Conservation (phyloP, 1,284 basidiomycete genomes). For the Agroathelia rolfsii region DNA sequence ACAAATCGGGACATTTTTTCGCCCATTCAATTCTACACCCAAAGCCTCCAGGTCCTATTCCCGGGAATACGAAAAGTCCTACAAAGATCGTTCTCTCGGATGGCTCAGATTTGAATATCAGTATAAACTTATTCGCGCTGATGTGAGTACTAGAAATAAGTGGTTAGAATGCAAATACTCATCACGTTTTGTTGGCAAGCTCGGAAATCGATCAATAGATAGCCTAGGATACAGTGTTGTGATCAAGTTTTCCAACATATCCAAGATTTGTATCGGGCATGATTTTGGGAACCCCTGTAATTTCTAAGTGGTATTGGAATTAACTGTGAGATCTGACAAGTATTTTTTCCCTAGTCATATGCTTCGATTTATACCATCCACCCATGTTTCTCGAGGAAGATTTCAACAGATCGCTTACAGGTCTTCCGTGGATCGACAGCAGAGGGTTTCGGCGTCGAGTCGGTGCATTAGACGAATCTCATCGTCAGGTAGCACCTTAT, state of each 20-base stretch:
- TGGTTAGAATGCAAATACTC: too few relatives aligned
- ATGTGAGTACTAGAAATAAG: slow-evolving; percentile 34
- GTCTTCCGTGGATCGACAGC: slow-evolving; percentile 25
- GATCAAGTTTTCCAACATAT: slow-evolving; percentile 47
- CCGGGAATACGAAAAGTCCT: slow-evolving; percentile 47
- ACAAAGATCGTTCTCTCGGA: slow-evolving; percentile 32
- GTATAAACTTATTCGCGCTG: slow-evolving; percentile 51
- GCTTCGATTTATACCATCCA: slow-evolving; percentile 53
- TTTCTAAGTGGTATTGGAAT: slow-evolving; percentile 14
- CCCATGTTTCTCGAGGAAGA: slow-evolving; percentile 50
- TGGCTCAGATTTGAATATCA: slow-evolving; percentile 54
- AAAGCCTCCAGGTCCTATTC: slow-evolving; percentile 45
- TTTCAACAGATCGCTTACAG: slow-evolving; percentile 41
- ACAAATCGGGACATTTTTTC: slow-evolving; percentile 25
- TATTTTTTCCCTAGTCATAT: slow-evolving; percentile 35
- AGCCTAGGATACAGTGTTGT: slow-evolving; percentile 38
- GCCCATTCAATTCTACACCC: slow-evolving; percentile 19
- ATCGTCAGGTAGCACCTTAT: slow-evolving; percentile 48
- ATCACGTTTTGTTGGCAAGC: slow-evolving; percentile 26
- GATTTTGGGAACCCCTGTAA: slow-evolving; percentile 36
- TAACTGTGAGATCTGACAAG: slow-evolving; percentile 12
- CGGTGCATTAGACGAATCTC: slow-evolving; percentile 41
- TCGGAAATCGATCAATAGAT: slow-evolving; percentile 46
- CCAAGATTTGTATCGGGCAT: slow-evolving; percentile 45
- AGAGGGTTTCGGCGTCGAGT: slow-evolving; percentile 44